Evolutionary conservation across 2,329 filamentous ascomycete genomes (phyloP), one percentile per base, ranked within the genome.

Genomic region (Knoxdaviesia capensis): DNA sequence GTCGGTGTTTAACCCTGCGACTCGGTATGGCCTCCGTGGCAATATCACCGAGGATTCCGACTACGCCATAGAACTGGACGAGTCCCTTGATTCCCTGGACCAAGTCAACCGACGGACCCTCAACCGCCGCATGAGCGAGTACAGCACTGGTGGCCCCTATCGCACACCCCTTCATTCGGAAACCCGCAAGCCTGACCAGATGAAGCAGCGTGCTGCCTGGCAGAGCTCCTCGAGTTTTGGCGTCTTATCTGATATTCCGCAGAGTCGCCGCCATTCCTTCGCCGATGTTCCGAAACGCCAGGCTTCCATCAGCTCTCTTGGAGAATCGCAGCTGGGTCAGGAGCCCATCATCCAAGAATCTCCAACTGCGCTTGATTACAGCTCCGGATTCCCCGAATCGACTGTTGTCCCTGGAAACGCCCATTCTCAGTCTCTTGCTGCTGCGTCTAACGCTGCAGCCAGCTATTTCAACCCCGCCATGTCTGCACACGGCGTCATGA

Each of bases 211-310:
- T 6, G 74, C 69, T 4, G 71, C 74, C 46, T 86, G 80, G 80
- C 77, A 81, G 48, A 80, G 71, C 49, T 75, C 76, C 5, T 65
- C 77, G n/a, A 75, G 72, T 1, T 80, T 82, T 53, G 68, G 71
- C 38, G 66, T 69, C 10, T 31, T 71, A 29, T 65, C 64, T 4
- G 77, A 82, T 46, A 64, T 74, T 31, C 73, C 77, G 8, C 80
- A 86, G 51, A 85, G 80, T 51, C 71, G 83, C 45, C 74, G 83
- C 31, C 83, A 88, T 56, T 88, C 83, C 1, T 84, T 90, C 53
- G 83, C 75, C 41, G 77, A 77, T 50, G 67, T 78, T 51, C 74
- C 71, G 31, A 75, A 72, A 30, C 66, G 75, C 9, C 74, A 79
- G 48, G 69, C 66, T 2, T 78, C 74, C 3, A 71, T 78, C 48